phyloP scores from a whole-genome alignment of 1,284 basidiomycete genomes.

The Phylloboletellus chloephorus region DNA sequence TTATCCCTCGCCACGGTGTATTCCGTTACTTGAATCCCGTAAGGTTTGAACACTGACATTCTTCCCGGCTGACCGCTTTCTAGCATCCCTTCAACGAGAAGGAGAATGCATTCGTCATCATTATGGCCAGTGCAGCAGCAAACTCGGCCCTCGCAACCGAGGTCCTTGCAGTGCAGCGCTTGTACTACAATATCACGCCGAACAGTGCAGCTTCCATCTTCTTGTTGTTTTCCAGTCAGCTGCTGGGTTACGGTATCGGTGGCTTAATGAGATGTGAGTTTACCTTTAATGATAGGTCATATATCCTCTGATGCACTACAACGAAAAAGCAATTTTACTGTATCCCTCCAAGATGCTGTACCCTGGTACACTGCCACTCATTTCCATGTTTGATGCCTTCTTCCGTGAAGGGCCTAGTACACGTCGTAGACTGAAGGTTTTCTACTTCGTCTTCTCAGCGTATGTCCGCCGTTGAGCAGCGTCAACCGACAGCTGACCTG shows the following conservation, averaged over 20 bases:
- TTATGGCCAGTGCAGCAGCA: conserved; percentile 64
- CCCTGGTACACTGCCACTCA: conserved; percentile 47
- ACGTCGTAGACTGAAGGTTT: conserved; percentile 41
- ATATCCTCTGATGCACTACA: conserved; percentile 16
- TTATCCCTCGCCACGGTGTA: conserved; percentile 44
- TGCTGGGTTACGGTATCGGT: conserved; percentile 55
- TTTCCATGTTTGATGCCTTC: conserved; percentile 53
- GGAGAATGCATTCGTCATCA: conserved; percentile 60
- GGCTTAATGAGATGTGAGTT: conserved; percentile 49
- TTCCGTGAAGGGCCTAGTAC: conserved; percentile 45
- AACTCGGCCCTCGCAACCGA: conserved; percentile 61
- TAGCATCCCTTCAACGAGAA: conserved; percentile 42
- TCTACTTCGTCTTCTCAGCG: conserved; percentile 46
- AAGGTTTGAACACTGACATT: conserved; percentile 15
- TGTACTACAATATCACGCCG: conserved; percentile 51
- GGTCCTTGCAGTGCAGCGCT: conserved; percentile 58
- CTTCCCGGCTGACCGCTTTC: conserved; percentile 10
- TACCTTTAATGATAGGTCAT: conserved; percentile 8
- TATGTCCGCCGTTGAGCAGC: conserved; percentile 10
- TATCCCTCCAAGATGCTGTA: conserved; percentile 67
- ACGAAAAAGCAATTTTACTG: conserved; percentile 40
- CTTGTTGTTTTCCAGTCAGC: conserved; percentile 56
- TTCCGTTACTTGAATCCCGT: conserved; percentile 57
- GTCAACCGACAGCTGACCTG: not conserved
- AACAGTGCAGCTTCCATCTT: conserved; percentile 52